Conservation (phyloP, 1,284 basidiomycete genomes). For the Rhodotorula mucilaginosa region DNA sequence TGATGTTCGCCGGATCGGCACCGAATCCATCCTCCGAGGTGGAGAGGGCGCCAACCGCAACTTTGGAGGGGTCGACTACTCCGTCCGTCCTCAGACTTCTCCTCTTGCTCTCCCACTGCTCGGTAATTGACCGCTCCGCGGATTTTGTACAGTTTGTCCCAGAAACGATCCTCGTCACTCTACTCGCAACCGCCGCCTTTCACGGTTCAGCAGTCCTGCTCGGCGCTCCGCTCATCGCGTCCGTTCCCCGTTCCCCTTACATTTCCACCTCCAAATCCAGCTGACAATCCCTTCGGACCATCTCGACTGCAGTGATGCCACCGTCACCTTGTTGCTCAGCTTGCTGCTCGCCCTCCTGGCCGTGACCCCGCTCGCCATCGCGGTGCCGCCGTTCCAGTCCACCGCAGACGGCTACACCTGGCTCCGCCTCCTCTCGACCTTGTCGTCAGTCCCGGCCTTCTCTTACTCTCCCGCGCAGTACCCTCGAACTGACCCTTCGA, state of each 20-base stretch:
- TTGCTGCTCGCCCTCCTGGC: slow-evolving; percentile 66
- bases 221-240: slow-evolving; percentile 70
- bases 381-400: slow-evolving; percentile 49
- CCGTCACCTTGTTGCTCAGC: slow-evolving; percentile 63
- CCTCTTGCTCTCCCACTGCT: too few relatives aligned
- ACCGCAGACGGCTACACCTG: slow-evolving; percentile 53
- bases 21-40: too few relatives aligned
- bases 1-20: too few relatives aligned
- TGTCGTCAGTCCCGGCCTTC: slow-evolving; percentile 55
- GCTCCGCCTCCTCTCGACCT: slow-evolving; percentile 72
- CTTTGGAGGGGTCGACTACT: too few relatives aligned
- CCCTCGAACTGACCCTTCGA: background rate
- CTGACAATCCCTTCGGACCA: slow-evolving; percentile 1
- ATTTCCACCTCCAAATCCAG: slow-evolving; percentile 13
- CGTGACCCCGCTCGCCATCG: slow-evolving; percentile 63
- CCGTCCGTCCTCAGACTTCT: too few relatives aligned
- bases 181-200: slow-evolving; percentile 55
- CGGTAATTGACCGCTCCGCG: too few relatives aligned
- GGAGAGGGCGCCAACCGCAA: too few relatives aligned
- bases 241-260: slow-evolving; percentile 39
- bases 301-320: slow-evolving; percentile 52
- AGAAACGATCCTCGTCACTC: slow-evolving; percentile 58
- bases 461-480: too few relatives aligned
- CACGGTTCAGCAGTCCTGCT: slow-evolving; percentile 63
- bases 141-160: slow-evolving; percentile 27